Evolutionary conservation across 306 rosid species (phyloP).

Genomic region (Acacia confusa): DNA sequence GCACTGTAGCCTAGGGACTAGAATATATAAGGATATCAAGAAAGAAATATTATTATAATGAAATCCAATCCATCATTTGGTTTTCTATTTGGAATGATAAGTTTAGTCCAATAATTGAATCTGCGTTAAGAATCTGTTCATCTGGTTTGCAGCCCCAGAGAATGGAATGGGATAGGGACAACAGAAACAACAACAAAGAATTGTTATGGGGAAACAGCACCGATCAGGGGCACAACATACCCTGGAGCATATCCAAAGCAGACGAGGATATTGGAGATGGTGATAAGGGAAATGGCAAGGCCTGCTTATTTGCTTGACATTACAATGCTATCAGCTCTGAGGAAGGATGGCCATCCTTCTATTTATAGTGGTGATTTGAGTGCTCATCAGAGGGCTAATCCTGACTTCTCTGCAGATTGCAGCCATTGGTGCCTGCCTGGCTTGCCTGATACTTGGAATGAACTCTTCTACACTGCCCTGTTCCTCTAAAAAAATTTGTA

Average conservation of each 20-base stretch:
- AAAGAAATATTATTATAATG: neutral
- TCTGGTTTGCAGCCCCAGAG: conserved; percentile 68
- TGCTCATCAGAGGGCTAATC: conserved; percentile 76
- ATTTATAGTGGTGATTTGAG: conserved; percentile 84
- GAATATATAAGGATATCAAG: neutral
- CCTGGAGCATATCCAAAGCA: conserved; percentile 65
- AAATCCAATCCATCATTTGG: neutral
- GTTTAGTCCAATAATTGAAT: neutral
- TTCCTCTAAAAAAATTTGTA: conserved; percentile 43
- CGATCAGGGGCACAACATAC: conserved; percentile 49
- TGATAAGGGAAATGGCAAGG: conserved; percentile 64
- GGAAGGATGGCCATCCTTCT: conserved; percentile 92
- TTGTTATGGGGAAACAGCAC: conserved; percentile 84
- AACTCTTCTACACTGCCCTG: conserved; percentile 66
- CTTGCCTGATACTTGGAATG: conserved; percentile 92
- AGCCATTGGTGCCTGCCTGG: conserved; percentile 99
- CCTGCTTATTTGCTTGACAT: conserved; percentile 77
- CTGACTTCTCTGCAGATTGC: conserved; percentile 73
- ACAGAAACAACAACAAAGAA: conserved; percentile 55
- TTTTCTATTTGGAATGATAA: neutral
- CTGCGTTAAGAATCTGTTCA: neutral
- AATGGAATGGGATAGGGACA: conserved; percentile 55
- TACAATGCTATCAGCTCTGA: conserved; percentile 68
- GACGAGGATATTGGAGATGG: conserved; percentile 72
- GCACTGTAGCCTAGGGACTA: neutral